A percentile compares a stretch with the other conserved stretches of the same genome.
Evolutionary conservation across 148 eudicot genomes (phyloP).

Genomic region (Arctostaphylos glauca): DNA sequence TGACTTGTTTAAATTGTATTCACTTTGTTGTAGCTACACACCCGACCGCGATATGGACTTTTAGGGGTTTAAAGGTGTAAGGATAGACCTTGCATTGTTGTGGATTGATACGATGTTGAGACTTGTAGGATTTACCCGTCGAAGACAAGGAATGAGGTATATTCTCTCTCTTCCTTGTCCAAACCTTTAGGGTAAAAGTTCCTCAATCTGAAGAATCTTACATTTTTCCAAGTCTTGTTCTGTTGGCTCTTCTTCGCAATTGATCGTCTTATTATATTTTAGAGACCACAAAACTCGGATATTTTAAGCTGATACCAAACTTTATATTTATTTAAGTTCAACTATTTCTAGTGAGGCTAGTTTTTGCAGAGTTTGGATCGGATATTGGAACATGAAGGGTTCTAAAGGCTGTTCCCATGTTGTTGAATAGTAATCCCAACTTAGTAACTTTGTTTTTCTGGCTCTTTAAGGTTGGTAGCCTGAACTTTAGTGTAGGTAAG

Average conservation of each 20-base stretch:
- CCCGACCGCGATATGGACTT: neutral
- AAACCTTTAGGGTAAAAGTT: neutral
- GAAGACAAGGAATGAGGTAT: neutral
- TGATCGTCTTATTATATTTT: neutral
- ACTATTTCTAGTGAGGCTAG: neutral
- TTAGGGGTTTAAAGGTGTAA: neutral
- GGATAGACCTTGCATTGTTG: neutral
- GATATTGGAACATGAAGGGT: neutral
- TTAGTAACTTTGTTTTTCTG: neutral
- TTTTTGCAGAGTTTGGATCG: neutral
- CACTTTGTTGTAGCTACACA: neutral
- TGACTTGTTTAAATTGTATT: neutral
- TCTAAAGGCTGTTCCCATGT: neutral
- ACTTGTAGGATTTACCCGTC: neutral
- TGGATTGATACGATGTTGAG: neutral
- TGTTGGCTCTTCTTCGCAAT: neutral
- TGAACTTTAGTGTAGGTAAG: neutral
- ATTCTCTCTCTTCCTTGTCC: neutral
- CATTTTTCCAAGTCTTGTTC: neutral
- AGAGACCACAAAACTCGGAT: neutral
- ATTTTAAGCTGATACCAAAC: neutral
- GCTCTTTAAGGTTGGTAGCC: neutral
- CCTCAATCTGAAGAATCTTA: neutral
- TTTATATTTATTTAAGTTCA: neutral
- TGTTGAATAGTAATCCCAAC: neutral